Evolutionary conservation across 176 grass and related monocot species (phyloP).

Genomic region (Oryza australiensis): DNA sequence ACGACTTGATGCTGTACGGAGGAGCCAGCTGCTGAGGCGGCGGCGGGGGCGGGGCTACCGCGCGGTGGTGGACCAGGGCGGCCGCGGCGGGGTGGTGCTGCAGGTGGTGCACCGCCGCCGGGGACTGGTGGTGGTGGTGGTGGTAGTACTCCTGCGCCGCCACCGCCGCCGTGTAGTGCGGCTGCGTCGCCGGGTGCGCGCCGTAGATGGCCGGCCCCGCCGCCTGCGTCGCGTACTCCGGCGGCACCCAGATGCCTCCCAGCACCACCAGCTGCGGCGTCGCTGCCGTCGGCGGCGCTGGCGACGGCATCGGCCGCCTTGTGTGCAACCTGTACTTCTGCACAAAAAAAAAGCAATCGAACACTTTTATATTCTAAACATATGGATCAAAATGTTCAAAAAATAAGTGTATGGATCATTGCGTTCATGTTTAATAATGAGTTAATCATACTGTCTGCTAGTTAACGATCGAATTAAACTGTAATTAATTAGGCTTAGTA

Average conservation of each 20-base stretch:
- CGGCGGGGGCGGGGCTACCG: not conserved
- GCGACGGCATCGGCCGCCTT: conserved; percentile 57
- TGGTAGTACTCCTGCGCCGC: conserved; percentile 64
- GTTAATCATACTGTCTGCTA: not conserved
- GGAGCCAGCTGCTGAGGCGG: not conserved
- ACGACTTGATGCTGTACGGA: conserved; percentile 31
- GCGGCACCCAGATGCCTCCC: conserved; percentile 88
- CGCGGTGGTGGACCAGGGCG: conserved; percentile 40
- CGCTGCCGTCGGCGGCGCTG: conserved; percentile 24
- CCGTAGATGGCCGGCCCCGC: conserved; percentile 61
- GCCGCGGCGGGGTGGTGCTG: conserved; percentile 44
- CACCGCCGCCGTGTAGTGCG: conserved; percentile 63
- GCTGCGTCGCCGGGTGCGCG: conserved; percentile 54
- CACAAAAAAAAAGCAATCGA: not conserved
- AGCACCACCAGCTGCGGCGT: conserved; percentile 82
- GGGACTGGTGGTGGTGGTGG: conserved; percentile 33
- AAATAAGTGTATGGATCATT: not conserved
- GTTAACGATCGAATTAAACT: not conserved
- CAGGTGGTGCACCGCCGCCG: conserved; percentile 54
- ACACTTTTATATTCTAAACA: not conserved
- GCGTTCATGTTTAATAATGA: not conserved
- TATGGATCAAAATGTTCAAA: too few species aligned
- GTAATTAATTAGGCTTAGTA: not conserved
- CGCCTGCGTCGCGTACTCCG: conserved; percentile 72
- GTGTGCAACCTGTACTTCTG: conserved; percentile 96